phyloP scores from a whole-genome alignment of 192 early-diverging fungal genomes.

The Coemansia interrupta region DNA sequence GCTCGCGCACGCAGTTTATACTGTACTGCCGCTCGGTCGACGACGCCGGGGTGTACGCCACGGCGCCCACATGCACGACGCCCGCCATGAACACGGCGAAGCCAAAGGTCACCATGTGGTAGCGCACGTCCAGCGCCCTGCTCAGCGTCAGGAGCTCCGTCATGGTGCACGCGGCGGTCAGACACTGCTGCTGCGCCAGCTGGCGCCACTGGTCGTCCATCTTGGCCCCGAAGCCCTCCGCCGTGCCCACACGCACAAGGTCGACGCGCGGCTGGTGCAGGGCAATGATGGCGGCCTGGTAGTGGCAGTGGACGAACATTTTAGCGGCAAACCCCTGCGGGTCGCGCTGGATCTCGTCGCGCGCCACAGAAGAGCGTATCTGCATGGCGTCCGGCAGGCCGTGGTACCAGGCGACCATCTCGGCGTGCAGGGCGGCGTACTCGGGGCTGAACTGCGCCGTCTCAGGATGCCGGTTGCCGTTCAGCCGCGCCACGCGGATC shows the following conservation, averaged over 20 bases:
- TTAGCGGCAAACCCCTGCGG: slow-evolving; percentile 44
- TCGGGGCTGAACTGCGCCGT: slow-evolving; percentile 50
- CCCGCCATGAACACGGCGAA: slow-evolving; percentile 54
- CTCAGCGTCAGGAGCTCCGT: slow-evolving; percentile 42
- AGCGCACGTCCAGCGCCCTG: slow-evolving; percentile 39
- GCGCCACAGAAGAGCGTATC: slow-evolving; percentile 16
- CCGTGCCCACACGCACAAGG: slow-evolving; percentile 38
- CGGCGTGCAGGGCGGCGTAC: slow-evolving; percentile 41
- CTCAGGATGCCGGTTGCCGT: slow-evolving; percentile 52
- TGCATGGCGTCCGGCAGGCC: slow-evolving; percentile 46
- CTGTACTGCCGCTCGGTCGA: slow-evolving; percentile 52
- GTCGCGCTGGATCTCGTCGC: slow-evolving; percentile 26
- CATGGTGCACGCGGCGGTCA: slow-evolving; percentile 51
- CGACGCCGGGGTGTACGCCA: slow-evolving; percentile 33
- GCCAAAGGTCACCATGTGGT: slow-evolving; percentile 50
- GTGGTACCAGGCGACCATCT: slow-evolving; percentile 51
- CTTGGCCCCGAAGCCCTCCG: not conserved
- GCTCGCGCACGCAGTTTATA: slow-evolving; percentile 51
- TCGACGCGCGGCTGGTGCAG: slow-evolving; percentile 52
- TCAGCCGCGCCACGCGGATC: slow-evolving; percentile 47
- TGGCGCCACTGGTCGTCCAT: slow-evolving; percentile 40
- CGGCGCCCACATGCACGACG: slow-evolving; percentile 49
- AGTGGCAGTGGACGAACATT: slow-evolving; percentile 53
- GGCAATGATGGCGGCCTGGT: slow-evolving; percentile 50
- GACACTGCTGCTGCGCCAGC: slow-evolving; percentile 47